These are phyloP conservation scores for Blumeria hordei DNA, from an alignment of 2,329 filamentous ascomycete species.

Conservation along the genomic window DNA sequence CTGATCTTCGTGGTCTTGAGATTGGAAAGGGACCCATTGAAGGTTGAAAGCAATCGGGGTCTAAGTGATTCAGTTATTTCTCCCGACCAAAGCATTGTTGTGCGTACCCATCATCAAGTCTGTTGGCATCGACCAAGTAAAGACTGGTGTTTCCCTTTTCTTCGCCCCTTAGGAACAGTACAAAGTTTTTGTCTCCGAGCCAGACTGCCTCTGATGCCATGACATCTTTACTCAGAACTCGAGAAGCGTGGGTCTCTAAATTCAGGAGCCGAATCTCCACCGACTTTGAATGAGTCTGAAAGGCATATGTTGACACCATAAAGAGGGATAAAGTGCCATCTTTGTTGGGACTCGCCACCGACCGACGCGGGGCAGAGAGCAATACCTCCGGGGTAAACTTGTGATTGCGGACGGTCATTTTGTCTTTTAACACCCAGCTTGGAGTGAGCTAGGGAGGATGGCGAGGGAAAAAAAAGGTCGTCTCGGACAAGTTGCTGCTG, in stretches of 20 bases:
- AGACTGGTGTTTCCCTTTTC: constrained; percentile 21
- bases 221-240: constrained; percentile 37
- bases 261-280: constrained; percentile 49
- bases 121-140: constrained; percentile 10
- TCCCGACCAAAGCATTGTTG: neutral
- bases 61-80: constrained; percentile 3
- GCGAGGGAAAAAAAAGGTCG: neutral
- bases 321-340: constrained; percentile 41
- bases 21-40: constrained; percentile 31
- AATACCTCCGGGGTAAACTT: constrained; percentile 59
- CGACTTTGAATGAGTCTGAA: constrained; percentile 44
- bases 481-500: neutral
- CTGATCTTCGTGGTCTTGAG: constrained; percentile 30
- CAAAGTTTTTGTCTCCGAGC: constrained; percentile 23
- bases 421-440: neutral
- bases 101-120: constrained; percentile 8
- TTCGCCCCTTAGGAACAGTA: constrained; percentile 22
- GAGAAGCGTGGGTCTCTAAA: constrained; percentile 38
- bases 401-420: constrained; percentile 46
- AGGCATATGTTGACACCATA: constrained; percentile 55
- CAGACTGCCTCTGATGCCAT: constrained; percentile 49
- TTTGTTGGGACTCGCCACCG: constrained; percentile 42
- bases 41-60: constrained; percentile 19
- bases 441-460: neutral
- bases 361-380: constrained; percentile 50